Evolutionary conservation across 1,139 yeast species (phyloP).

Genomic region (Hyphopichia wangnamkhiaoensis): DNA sequence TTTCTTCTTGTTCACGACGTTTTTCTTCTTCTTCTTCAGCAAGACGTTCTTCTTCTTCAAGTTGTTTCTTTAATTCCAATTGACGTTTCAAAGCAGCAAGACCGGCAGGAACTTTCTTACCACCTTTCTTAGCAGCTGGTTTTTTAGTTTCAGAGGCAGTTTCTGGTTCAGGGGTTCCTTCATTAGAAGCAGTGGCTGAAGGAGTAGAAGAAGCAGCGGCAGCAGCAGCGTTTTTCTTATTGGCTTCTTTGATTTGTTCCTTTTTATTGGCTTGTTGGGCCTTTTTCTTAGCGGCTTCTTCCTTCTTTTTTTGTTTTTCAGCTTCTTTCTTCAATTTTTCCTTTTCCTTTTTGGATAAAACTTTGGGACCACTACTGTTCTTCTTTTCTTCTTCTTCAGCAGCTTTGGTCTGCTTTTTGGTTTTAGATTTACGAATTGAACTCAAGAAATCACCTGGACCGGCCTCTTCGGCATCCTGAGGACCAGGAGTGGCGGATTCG

Average conservation of each 20-base stretch:
- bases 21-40: slow-evolving; percentile 73
- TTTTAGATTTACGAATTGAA: slow-evolving; percentile 76
- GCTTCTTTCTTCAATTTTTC: slow-evolving; percentile 97
- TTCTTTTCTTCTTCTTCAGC: slow-evolving; percentile 48
- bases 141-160: slow-evolving; percentile 27
- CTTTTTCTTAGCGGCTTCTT: slow-evolving; percentile 84
- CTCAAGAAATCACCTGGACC: slow-evolving; percentile 71
- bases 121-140: slow-evolving; percentile 48
- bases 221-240: slow-evolving; percentile 57
- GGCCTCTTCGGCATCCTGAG: slow-evolving; percentile 36
- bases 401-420: slow-evolving; percentile 65
- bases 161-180: slow-evolving; percentile 38
- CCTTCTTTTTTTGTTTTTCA: slow-evolving; percentile 93
- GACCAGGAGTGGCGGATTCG: slow-evolving; percentile 14
- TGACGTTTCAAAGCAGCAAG: slow-evolving; percentile 81
- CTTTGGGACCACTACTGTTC: slow-evolving; percentile 59
- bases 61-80: slow-evolving; percentile 81
- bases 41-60: slow-evolving; percentile 69
- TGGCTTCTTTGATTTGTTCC: slow-evolving; percentile 64
- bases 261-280: slow-evolving; percentile 60
- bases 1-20: slow-evolving; percentile 61
- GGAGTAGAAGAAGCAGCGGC: slow-evolving; percentile 37
- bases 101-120: slow-evolving; percentile 76
- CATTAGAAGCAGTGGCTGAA: slow-evolving; percentile 22
- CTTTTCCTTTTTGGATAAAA: slow-evolving; percentile 94